Base-by-base conservation (phyloP, 2,329 filamentous ascomycete genomes). In the Fusarium sp. region DNA sequence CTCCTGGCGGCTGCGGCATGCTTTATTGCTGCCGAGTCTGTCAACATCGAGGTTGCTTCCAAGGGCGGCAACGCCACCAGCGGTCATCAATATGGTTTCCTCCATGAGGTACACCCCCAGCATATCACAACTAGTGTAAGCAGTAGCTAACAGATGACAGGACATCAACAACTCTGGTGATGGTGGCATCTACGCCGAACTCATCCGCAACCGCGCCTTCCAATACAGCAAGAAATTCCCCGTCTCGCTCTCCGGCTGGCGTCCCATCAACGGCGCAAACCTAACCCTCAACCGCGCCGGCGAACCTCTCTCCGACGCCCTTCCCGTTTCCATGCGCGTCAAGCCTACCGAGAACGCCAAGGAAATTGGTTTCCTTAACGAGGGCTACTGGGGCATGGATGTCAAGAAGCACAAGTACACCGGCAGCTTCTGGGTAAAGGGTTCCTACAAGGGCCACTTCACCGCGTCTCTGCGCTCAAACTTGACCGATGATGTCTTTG, bases 141-240 rank as follows among this genome's bases (percentile, higher is more conserved):
- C 23, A 25, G 2, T 25, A 25, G 25, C 25, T 25, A 9, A 25
- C 23, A 25, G 2, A 5, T 25, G 25, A 25, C 25, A 88, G 86
- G 87, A 89, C 56, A 90, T 90, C 76, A 89, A 89, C 77, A 88
- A 91, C 76, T 90, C 88, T 3, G 90, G 90, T 4, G 91, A 93
- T 74, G 90, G 91, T 23, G 91, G 90, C 7, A 87, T 93, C 66
- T 93, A 93, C 75, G 90, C 88, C 50, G 90, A 93, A 74, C 78
- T 93, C 59, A 86, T 93, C 59, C 86, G 85, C 54, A 93, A 93
- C 78, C 86, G 90, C 50, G 91, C 90, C 13, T 92, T 93, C 74
- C 91, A 93, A 77, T 81, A 80, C 56, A 83, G 80, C 63, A 78
- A 80, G 21, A 70, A 74, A 18, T 83, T 78, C 63, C 82, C 82